phyloP scores from a whole-genome alignment of 495 filamentous ascomycete species.

The Aspergillus ellipticus region DNA sequence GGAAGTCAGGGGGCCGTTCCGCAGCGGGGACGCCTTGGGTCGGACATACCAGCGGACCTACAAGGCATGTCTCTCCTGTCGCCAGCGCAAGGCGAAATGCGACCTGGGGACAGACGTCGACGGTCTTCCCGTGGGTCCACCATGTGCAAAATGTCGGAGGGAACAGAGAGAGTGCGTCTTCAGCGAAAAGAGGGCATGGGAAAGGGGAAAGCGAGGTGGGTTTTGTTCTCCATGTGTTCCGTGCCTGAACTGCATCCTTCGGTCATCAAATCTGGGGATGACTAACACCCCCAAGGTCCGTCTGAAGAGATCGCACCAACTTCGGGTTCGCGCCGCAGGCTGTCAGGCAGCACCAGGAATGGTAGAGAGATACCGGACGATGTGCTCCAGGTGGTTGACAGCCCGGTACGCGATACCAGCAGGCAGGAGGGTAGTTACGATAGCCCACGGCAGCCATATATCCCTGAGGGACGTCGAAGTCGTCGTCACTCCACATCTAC shows the following conservation, averaged over 20 bases:
- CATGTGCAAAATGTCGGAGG: slow-evolving; percentile 86
- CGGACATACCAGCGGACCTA: slow-evolving; percentile 47
- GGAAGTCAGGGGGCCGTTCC: slow-evolving; percentile 37
- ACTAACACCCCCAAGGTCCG: background rate
- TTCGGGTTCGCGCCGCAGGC: slow-evolving; percentile 6
- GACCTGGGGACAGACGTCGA: slow-evolving; percentile 63
- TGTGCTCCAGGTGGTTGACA: background rate
- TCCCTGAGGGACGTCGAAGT: slow-evolving; percentile 1
- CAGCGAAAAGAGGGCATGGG: slow-evolving; percentile 66
- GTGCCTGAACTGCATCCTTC: background rate
- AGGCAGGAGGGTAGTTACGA: background rate
- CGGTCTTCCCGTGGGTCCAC: slow-evolving; percentile 73
- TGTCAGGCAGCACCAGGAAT: background rate
- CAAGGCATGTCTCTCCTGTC: slow-evolving; percentile 48
- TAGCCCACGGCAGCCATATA: slow-evolving; percentile 3
- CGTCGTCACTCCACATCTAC: slow-evolving; percentile 31
- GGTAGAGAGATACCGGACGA: slow-evolving; percentile 8
- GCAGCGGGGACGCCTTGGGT: slow-evolving; percentile 21
- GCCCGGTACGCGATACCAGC: background rate
- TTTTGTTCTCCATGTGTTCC: background rate
- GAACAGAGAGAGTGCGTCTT: slow-evolving; percentile 92
- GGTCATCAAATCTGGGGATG: background rate
- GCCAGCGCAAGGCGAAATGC: slow-evolving; percentile 48
- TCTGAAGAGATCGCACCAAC: slow-evolving; percentile 5
- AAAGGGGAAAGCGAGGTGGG: slow-evolving; percentile 38